Evolutionary conservation across 352 stramenopile species (phyloP).

Genomic region (Phytophthora rubi): DNA sequence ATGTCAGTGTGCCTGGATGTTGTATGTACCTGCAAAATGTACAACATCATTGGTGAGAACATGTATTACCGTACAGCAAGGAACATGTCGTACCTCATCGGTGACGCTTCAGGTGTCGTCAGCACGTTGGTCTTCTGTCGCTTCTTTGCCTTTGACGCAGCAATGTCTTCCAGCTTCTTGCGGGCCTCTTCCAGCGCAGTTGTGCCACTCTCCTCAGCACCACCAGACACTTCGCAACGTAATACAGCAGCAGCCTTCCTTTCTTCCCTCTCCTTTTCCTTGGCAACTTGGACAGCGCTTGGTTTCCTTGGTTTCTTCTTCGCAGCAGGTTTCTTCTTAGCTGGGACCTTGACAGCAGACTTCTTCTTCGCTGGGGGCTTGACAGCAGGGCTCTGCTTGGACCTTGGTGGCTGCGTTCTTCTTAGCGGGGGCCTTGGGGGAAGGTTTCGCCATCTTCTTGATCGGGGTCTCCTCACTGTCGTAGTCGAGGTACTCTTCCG

Average conservation of each 20-base stretch:
- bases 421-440: no score
- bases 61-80: constrained; percentile 18
- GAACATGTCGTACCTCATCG: not conserved
- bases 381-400: no score
- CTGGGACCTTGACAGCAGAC: not conserved
- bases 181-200: not conserved
- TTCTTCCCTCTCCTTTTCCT: not conserved
- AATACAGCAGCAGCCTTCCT: not conserved
- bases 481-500: not conserved
- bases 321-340: not conserved
- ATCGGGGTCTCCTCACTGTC: not conserved
- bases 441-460: constrained; percentile 1
- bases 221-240: not conserved
- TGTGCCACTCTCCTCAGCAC: not conserved
- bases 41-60: constrained; percentile 9
- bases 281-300: not conserved
- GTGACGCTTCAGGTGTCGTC: not conserved
- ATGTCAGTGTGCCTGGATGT: not conserved
- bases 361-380: not conserved
- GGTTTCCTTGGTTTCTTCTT: constrained; percentile 6
- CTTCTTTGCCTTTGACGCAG: not conserved
- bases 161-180: not conserved
- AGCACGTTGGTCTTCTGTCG: not conserved
- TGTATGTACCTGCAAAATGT: not conserved
- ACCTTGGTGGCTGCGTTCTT: no score